Evolutionary conservation across 768 basidiomycete genomes (phyloP).

Genomic region (Panellus pusillus): DNA sequence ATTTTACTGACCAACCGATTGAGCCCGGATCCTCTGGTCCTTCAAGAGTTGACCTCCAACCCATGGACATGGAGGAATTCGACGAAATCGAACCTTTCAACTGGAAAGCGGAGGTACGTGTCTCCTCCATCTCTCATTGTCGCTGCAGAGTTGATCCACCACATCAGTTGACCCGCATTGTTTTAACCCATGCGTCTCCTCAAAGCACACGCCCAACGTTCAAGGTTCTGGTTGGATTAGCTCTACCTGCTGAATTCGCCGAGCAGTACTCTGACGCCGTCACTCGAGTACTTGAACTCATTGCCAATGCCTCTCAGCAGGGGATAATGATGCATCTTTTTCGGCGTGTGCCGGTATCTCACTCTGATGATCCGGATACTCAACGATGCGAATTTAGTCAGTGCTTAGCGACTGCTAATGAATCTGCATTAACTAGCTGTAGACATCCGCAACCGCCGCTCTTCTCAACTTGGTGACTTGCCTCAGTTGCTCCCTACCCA

Average conservation of each 20-base stretch:
- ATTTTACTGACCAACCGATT: constrained; percentile 7
- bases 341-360: constrained; percentile 36
- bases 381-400: constrained; percentile 39
- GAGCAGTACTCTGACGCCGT: constrained; percentile 44
- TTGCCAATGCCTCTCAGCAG: constrained; percentile 37
- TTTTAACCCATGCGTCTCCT: constrained; percentile 56
- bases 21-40: not conserved
- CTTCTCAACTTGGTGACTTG: constrained; percentile 53
- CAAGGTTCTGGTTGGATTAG: constrained; percentile 48
- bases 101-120: constrained; percentile 57
- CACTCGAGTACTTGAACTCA: constrained; percentile 44
- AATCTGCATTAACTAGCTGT: constrained; percentile 19
- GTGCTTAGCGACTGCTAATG: constrained; percentile 21
- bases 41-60: constrained; percentile 22
- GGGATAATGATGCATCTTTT: constrained; percentile 35
- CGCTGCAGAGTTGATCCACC: constrained; percentile 1
- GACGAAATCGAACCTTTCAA: constrained; percentile 43
- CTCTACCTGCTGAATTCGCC: constrained; percentile 24
- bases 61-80: constrained; percentile 29
- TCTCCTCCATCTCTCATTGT: not conserved
- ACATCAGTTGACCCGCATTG: constrained; percentile 54
- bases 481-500: constrained; percentile 49
- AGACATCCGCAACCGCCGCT: constrained; percentile 50
- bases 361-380: constrained; percentile 41
- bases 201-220: constrained; percentile 44